Evolutionary conservation across 2,329 filamentous ascomycete genomes (phyloP).

Genomic region (Phialophora expanda): DNA sequence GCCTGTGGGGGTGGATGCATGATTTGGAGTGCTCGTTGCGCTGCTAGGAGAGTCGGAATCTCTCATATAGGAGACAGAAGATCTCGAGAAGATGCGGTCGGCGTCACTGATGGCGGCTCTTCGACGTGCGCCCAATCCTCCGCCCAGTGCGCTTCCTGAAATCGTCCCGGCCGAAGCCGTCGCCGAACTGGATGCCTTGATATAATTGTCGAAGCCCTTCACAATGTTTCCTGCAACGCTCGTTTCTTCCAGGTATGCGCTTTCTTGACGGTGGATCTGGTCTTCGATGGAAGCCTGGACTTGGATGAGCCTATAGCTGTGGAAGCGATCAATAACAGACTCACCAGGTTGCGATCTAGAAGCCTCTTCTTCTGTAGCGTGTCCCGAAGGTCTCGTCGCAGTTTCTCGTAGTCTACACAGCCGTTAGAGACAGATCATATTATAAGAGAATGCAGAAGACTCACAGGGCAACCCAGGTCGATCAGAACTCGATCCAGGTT

Average conservation of each 20-base stretch:
- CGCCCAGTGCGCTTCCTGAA: conserved; percentile 42
- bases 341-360: conserved; percentile 66
- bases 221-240: conserved; percentile 89
- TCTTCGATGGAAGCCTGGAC: conserved; percentile 70
- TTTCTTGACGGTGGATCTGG: conserved; percentile 80
- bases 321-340: conserved; percentile 34
- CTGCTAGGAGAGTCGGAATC: conserved; percentile 43
- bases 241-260: conserved; percentile 87
- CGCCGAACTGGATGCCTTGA: conserved; percentile 74
- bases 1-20: conserved; percentile 52
- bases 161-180: conserved; percentile 55
- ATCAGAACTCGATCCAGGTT: conserved; percentile 39
- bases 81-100: conserved; percentile 56
- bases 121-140: conserved; percentile 44
- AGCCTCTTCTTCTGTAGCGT: conserved; percentile 69
- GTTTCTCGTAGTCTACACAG: conserved; percentile 67
- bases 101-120: conserved; percentile 53
- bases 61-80: conserved; percentile 55
- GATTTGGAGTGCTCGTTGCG: conserved; percentile 54
- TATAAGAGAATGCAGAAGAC: not conserved
- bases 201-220: conserved; percentile 96
- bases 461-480: conserved; percentile 58
- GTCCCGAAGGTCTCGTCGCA: conserved; percentile 69
- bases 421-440: not conserved
- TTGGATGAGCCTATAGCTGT: conserved; percentile 14